Evolutionary conservation across 176 grass and related monocot species (phyloP).

Genomic region (Zoysia pacifica): DNA sequence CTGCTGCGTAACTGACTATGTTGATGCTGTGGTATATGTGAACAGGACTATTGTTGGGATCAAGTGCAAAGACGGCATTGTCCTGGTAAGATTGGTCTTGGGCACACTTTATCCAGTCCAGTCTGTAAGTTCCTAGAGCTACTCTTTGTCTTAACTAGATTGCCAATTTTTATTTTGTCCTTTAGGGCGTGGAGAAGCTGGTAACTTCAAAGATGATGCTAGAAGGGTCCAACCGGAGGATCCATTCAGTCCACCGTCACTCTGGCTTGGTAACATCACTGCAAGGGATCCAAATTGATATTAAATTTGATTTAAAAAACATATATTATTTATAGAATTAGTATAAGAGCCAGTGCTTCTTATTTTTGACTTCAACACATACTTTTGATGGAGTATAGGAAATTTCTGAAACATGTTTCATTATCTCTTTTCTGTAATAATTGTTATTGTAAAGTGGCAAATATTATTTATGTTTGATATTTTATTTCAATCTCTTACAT

Average conservation of each 20-base stretch:
- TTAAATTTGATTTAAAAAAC: not conserved
- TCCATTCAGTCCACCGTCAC: slow-evolving; percentile 72
- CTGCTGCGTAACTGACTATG: not conserved
- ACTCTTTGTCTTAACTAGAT: not conserved
- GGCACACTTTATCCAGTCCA: not conserved
- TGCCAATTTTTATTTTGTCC: slow-evolving; percentile 21
- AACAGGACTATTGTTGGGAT: slow-evolving; percentile 79
- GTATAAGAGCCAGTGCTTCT: not conserved
- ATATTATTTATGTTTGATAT: not conserved
- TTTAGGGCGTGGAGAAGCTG: slow-evolving; percentile 34
- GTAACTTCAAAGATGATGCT: slow-evolving; percentile 79
- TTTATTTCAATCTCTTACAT: not conserved
- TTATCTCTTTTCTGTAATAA: not conserved
- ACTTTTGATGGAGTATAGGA: not conserved
- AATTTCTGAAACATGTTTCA: not conserved
- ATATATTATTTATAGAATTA: not conserved
- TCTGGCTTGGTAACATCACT: slow-evolving; percentile 67
- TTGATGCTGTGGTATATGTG: slow-evolving; percentile 13
- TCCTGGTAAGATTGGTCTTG: slow-evolving; percentile 50
- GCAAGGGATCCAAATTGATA: not conserved
- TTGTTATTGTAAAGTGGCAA: not conserved
- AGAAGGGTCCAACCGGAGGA: slow-evolving; percentile 78
- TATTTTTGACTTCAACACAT: not conserved
- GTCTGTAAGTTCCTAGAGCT: not conserved
- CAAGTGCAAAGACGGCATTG: slow-evolving; percentile 92